phyloP scores from a whole-genome alignment of 176 grass and related monocot species.

The Sorghum bicolor region DNA sequence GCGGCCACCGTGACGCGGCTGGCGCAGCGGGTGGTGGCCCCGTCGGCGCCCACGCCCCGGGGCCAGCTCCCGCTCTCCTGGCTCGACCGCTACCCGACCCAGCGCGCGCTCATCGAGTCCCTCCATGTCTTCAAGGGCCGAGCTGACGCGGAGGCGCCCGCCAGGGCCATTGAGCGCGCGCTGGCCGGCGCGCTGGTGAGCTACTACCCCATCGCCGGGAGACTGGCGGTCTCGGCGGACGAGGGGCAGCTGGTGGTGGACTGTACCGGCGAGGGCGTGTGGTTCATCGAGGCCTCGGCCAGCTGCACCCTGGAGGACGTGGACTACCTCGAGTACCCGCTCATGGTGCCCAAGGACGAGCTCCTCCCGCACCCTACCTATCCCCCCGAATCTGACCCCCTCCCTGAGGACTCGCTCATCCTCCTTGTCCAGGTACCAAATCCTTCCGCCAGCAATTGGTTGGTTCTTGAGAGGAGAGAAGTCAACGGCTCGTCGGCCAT shows the following conservation, averaged over 20 bases:
- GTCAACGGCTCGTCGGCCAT: constrained; percentile 23
- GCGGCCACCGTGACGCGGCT: constrained; percentile 42
- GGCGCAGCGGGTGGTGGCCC: constrained; percentile 64
- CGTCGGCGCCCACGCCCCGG: constrained; percentile 45
- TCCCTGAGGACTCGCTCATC: constrained; percentile 58
- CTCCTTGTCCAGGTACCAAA: constrained; percentile 76
- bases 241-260: constrained; percentile 54
- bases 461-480: not conserved
- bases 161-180: constrained; percentile 44
- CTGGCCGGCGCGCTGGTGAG: constrained; percentile 53
- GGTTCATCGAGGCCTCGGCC: constrained; percentile 69
- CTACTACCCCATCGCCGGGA: constrained; percentile 83
- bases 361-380: constrained; percentile 63
- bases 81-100: constrained; percentile 92
- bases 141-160: constrained; percentile 16
- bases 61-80: constrained; percentile 67
- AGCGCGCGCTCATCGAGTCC: constrained; percentile 84
- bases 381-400: constrained; percentile 1
- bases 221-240: constrained; percentile 32
- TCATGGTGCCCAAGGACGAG: constrained; percentile 76
- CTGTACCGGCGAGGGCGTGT: constrained; percentile 78
- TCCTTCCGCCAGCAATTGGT: not conserved
- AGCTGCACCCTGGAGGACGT: constrained; percentile 69
- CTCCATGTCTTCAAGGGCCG: constrained; percentile 88
- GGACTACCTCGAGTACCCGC: constrained; percentile 79